Evolutionary conservation across 176 grass and related monocot genomes (phyloP).

Genomic region (Rhynchospora tenuis): DNA sequence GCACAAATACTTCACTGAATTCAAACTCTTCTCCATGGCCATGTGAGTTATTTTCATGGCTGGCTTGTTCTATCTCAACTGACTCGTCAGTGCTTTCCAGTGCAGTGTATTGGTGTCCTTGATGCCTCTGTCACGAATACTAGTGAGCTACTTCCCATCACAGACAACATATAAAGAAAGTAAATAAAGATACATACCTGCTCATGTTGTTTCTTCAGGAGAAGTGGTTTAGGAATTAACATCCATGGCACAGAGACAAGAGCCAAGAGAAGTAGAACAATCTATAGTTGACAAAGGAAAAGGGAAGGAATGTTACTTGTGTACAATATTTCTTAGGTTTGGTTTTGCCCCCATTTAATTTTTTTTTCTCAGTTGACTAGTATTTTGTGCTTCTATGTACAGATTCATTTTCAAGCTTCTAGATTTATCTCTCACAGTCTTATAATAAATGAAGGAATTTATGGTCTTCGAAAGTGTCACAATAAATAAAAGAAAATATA

Average conservation of each 20-base stretch:
- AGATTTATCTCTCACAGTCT: neutral
- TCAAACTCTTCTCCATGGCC: constrained; percentile 88
- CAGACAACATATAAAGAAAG: neutral
- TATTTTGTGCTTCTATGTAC: neutral
- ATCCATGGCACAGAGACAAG: constrained; percentile 90
- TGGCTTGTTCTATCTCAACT: constrained; percentile 44
- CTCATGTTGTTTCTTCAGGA: constrained; percentile 74
- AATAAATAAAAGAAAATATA: neutral
- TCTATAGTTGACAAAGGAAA: constrained; percentile 35
- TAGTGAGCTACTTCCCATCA: constrained; percentile 20
- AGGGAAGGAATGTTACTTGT: neutral
- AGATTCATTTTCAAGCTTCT: neutral
- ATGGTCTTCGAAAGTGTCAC: neutral
- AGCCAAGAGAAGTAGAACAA: constrained; percentile 69
- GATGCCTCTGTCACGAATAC: constrained; percentile 63
- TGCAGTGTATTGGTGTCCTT: constrained; percentile 55
- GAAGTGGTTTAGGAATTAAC: constrained; percentile 85
- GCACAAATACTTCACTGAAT: constrained; percentile 87
- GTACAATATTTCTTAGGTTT: neutral
- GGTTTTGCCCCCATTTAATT: neutral
- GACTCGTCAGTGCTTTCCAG: constrained; percentile 59
- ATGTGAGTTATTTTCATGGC: constrained; percentile 44
- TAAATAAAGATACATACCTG: constrained; percentile 36
- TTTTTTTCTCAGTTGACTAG: neutral
- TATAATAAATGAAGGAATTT: neutral